A percentile compares a stretch with the other conserved stretches of the same genome.
phyloP scores from a whole-genome alignment of 495 filamentous ascomycete genomes.

The Saxophila tyrrhenica region DNA sequence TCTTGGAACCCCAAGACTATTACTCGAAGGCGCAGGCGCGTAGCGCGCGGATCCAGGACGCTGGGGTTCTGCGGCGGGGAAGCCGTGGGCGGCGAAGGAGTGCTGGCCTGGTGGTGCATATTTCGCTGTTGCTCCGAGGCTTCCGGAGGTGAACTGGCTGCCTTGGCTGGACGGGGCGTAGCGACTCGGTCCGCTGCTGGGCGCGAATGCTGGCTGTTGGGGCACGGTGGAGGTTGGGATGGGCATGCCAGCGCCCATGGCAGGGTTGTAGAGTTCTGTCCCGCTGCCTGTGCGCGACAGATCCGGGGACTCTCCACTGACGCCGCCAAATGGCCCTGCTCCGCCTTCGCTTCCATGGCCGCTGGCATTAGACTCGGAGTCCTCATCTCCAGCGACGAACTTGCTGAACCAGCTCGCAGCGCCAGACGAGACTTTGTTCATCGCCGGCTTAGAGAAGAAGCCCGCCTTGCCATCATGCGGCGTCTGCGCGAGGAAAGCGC shows the following conservation, averaged over 20 bases:
- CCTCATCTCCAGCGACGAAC: conserved; percentile 85
- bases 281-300: conserved; percentile 72
- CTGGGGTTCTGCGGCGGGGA: background rate
- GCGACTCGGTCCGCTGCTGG: background rate
- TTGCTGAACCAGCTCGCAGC: conserved; percentile 87
- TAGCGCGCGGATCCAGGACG: conserved; percentile 1
- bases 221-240: background rate
- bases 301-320: conserved; percentile 43
- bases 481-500: conserved; percentile 68
- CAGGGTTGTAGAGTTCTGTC: conserved; percentile 55
- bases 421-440: conserved; percentile 82
- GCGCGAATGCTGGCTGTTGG: background rate
- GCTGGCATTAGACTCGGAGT: background rate
- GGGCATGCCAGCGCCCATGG: conserved; percentile 4
- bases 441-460: conserved; percentile 88
- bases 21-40: conserved; percentile 1
- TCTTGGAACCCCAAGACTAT: conserved; percentile 7
- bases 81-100: background rate
- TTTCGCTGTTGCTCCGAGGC: too few species aligned
- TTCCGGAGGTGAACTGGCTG: background rate
- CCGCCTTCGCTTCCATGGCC: background rate
- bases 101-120: too few species aligned
- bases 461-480: conserved; percentile 53
- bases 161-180: background rate
- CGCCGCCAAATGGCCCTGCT: conserved; percentile 12